Base-by-base conservation (phyloP, 2,329 filamentous ascomycete genomes). In the Ophiostoma sp. region DNA sequence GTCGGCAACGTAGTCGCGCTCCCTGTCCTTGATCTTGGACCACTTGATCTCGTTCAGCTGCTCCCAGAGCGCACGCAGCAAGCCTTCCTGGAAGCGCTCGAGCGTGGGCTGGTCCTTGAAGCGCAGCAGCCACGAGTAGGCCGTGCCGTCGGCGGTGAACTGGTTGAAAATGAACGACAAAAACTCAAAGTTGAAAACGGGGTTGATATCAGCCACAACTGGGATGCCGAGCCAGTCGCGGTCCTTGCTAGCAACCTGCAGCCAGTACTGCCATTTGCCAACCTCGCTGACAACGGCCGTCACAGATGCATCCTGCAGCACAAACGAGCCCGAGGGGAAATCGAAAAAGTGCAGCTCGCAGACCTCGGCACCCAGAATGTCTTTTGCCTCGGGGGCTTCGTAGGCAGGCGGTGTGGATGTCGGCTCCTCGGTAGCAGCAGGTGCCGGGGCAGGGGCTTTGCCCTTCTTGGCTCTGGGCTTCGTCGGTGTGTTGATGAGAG, bases 161-260 rank as follows among this genome's bases (percentile, higher is more conserved):
- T 97, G 93, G 75, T 99, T 99, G 84, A 99, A 99, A 75, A 99
- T 97, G 77, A 98, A 98, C 0, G 94, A 98, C n/a, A 97, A 83
- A 74, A 94, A 98, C 77, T 99, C 95, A 73, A 97, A 98, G 79
- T 98, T 98, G 82, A 98, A 99, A 27, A 99, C 93, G 0, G 95
- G 95, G 74, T 98, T 98, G 78, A 98, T 92, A 73, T 99, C 95
- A 6, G 92, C 89, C 42, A 93, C 83, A 42, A 99, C 87, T 2
- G 89, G 85, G 72, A 96, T 91, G 36, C 93, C 93, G 2, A 99
- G 82, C 92, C 93, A 97, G 67, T 93, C 88, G 74, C 87, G 88
- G 45, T 91, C 87, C 52, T 86, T 83, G 71, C 89, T 89, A 58
- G 86, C 85, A 68, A 98, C 89, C 75, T 97, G 92, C 44, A 99